Evolutionary conservation across 345 rosid species (phyloP), one percentile per base, ranked within the genome.

Genomic region (Rhizophora apiculata): DNA sequence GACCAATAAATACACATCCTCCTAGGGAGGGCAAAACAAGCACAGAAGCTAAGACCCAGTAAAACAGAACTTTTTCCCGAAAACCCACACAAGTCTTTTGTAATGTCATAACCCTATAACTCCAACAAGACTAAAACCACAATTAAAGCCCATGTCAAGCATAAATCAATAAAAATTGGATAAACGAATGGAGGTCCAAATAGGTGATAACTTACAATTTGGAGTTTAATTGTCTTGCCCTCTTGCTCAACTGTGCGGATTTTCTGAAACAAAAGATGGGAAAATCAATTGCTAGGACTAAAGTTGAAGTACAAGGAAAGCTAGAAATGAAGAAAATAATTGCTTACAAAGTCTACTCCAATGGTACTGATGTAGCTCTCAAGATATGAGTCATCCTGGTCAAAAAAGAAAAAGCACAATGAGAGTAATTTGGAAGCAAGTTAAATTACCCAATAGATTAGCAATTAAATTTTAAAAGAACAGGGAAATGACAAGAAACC

Each of bases 331-430:
- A 1, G 0, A 1, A 36, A 6, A 4, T 5, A 67, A 36, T 49
- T 8, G 72, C 96, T 85, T 76, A 89, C 96, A 78, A 89, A 89
- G 71, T 89, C 96, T 63, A 87, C 96, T 56, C 96, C 96, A 62
- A 89, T 87, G 74, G 96, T 89, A 82, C 96, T 87, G 58, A 89
- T 87, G 82, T 87, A 89, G 79, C 96, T 87, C 53, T 89, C 90
- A n/a, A 87, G 75, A 62, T 89, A 89, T 19, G 96, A 87, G 76
- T 84, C 92, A 84, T 87, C 96, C 96, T 89, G 84, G 63, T 20
- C 16, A 10, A 10, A 39, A 10, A 39, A 1, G 9, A 60, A 51
- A 73, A 56, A 57, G 32, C 73, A 56, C 22, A 15, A 68, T 10
- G 32, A 65, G 22, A 43, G 53, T 2, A 63, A n/a, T 52, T 10